phyloP scores from a whole-genome alignment of 495 filamentous ascomycete species.

The Neurospora tetraspora region DNA sequence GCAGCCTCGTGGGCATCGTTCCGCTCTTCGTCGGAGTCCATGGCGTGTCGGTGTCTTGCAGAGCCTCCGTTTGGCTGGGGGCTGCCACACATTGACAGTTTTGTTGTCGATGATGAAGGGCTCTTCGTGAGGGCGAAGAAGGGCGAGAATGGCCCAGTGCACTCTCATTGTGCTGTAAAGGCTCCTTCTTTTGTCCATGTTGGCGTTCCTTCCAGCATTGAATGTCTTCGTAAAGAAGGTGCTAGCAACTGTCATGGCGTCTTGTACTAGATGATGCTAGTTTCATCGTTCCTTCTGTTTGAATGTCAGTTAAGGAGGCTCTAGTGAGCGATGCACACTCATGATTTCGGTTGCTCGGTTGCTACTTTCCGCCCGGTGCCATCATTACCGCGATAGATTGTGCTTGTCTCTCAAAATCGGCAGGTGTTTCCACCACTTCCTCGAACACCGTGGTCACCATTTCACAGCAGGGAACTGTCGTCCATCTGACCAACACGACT shows the following conservation, averaged over 20 bases:
- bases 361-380: not conserved
- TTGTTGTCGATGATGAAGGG: not conserved
- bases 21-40: not conserved
- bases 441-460: not conserved
- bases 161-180: not conserved
- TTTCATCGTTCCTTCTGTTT: not conserved
- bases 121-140: not conserved
- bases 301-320: not conserved
- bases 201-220: not conserved
- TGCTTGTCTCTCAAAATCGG: not conserved
- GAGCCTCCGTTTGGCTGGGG: not conserved
- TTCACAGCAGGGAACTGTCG: not conserved
- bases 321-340: not conserved
- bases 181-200: not conserved
- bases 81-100: not conserved
- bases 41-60: not conserved
- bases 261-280: not conserved
- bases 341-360: not conserved
- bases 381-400: not conserved
- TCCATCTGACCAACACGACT: not conserved
- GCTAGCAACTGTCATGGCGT: not conserved
- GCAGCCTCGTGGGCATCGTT: not conserved
- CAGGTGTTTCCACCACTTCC: not conserved
- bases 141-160: not conserved
- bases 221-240: not conserved